Percentiles rank a stretch among this genome's conserved stretches.
phyloP scores from a whole-genome alignment of 805 yeast genomes.

The Debaryomyces hansenii region DNA sequence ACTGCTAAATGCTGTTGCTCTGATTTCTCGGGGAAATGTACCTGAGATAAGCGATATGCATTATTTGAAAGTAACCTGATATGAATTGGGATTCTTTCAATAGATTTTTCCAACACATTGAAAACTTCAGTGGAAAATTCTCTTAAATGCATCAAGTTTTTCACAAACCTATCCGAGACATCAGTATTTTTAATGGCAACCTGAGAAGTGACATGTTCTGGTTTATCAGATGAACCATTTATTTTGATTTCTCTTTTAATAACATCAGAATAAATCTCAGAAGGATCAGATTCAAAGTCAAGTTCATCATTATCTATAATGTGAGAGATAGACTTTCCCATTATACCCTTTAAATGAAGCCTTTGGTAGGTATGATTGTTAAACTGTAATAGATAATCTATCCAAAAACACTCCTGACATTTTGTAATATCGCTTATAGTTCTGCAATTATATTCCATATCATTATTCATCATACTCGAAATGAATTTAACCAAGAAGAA shows the following conservation, averaged over 20 bases:
- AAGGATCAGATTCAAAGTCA: slow-evolving; percentile 81
- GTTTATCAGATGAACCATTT: slow-evolving; percentile 34
- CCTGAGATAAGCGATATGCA: slow-evolving; percentile 38
- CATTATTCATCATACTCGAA: slow-evolving; percentile 44
- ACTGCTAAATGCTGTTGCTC: slow-evolving; percentile 63
- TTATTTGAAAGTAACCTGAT: slow-evolving; percentile 34
- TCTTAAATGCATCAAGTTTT: slow-evolving; percentile 72
- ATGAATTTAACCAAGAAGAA: slow-evolving; percentile 61
- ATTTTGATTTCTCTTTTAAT: slow-evolving; percentile 35
- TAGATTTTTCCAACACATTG: slow-evolving; percentile 45
- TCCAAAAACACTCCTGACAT: slow-evolving; percentile 41
- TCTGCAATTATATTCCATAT: slow-evolving; percentile 28
- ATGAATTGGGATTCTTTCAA: slow-evolving; percentile 40
- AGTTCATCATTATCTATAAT: slow-evolving; percentile 49
- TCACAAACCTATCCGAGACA: slow-evolving; percentile 69
- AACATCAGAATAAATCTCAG: slow-evolving; percentile 48
- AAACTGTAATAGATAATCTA: slow-evolving; percentile 41
- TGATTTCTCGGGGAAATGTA: slow-evolving; percentile 55
- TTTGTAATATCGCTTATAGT: slow-evolving; percentile 41
- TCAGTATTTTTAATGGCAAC: slow-evolving; percentile 76
- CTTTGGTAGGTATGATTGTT: slow-evolving; percentile 52
- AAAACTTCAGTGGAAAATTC: slow-evolving; percentile 66
- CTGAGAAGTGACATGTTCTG: slow-evolving; percentile 49
- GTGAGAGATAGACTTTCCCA: slow-evolving; percentile 38
- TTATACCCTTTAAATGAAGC: slow-evolving; percentile 37